These are phyloP conservation scores for Pholiota microspora DNA, from an alignment of 768 basidiomycete species.

Conservation along the genomic window DNA sequence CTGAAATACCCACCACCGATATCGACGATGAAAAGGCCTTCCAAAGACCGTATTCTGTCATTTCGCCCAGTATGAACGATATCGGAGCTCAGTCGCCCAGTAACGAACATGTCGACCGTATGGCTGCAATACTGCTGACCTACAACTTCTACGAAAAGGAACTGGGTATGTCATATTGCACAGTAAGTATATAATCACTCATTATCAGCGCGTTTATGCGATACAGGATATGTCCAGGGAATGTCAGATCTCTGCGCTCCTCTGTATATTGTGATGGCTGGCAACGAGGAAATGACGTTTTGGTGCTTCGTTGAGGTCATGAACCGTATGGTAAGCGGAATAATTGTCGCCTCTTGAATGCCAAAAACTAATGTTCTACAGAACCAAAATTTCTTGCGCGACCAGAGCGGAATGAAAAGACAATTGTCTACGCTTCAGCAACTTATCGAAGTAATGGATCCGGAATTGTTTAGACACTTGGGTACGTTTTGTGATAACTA, in stretches of 20 bases:
- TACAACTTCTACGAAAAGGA: constrained; percentile 90
- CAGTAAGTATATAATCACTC: constrained; percentile 7
- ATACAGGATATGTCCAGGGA: constrained; percentile 90
- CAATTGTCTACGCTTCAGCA: constrained; percentile 89
- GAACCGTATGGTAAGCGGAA: constrained; percentile 80
- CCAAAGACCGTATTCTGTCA: constrained; percentile 61
- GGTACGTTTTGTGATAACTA: constrained; percentile 37
- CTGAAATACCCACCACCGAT: constrained; percentile 30
- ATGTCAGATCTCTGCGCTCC: constrained; percentile 98
- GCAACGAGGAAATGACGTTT: constrained; percentile 88
- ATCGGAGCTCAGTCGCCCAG: constrained; percentile 86
- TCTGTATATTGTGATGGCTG: constrained; percentile 87
- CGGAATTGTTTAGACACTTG: constrained; percentile 89
- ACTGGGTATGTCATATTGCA: constrained; percentile 54
- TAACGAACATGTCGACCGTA: constrained; percentile 90
- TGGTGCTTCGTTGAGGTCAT: constrained; percentile 97
- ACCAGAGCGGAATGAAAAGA: constrained; percentile 98
- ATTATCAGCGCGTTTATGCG: constrained; percentile 1
- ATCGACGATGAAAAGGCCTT: constrained; percentile 54
- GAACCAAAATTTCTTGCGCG: constrained; percentile 94
- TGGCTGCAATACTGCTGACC: constrained; percentile 83
- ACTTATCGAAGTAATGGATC: constrained; percentile 91
- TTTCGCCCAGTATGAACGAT: constrained; percentile 69
- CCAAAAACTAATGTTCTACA: constrained; percentile 28
- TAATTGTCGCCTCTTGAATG: background rate